phyloP scores from a whole-genome alignment of 768 basidiomycete genomes.

The Leccinellum albellum region DNA sequence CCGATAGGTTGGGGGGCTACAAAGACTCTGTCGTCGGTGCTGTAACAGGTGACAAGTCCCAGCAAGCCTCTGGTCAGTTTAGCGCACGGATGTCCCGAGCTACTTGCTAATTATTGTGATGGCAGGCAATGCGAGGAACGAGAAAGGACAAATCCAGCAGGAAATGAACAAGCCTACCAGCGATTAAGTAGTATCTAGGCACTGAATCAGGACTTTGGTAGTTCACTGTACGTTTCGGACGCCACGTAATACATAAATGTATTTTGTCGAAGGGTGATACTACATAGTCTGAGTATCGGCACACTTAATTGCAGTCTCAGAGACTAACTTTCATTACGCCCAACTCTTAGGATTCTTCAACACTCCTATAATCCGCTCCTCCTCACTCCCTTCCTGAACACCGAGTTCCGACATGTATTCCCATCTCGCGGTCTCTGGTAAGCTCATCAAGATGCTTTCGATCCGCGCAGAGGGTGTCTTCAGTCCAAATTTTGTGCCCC shows the following conservation, averaged over 20 bases:
- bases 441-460: conserved; percentile 87
- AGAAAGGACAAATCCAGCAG: conserved; percentile 56
- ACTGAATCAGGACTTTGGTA: background rate
- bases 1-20: conserved; percentile 46
- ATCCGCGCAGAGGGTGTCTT: conserved; percentile 82
- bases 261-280: no score
- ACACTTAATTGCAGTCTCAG: no score
- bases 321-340: conserved; percentile 30
- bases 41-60: conserved; percentile 51
- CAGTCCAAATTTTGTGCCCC: conserved; percentile 85
- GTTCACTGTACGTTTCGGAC: background rate
- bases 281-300: no score
- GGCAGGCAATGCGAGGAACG: conserved; percentile 49
- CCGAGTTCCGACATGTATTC: conserved; percentile 84
- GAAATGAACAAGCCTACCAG: conserved; percentile 41
- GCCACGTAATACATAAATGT: background rate
- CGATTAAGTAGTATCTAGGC: background rate
- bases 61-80: conserved; percentile 44
- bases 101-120: background rate
- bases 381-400: conserved; percentile 55
- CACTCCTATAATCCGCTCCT: conserved; percentile 59
- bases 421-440: conserved; percentile 86
- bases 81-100: accelerated
- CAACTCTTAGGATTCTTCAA: conserved; percentile 64
- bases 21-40: conserved; percentile 54